Evolutionary conservation across 805 yeast species (phyloP), one percentile per base, ranked within the genome.

Genomic region (Starmerella floricola): DNA sequence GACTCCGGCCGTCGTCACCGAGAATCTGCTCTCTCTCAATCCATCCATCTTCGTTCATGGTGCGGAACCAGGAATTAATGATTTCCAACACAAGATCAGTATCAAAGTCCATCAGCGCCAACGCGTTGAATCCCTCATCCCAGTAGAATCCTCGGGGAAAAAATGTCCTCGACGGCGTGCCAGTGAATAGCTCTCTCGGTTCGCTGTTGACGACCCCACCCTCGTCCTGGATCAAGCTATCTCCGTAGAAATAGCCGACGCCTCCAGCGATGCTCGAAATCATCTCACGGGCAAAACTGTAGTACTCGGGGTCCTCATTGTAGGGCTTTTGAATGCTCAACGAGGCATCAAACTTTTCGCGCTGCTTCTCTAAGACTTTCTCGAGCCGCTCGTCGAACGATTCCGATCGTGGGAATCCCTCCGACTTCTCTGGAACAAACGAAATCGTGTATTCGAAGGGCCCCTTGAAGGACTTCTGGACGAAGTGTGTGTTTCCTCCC

Each of bases 91-190:
- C 83, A 34, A 87, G 65, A 55, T 84, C 94, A 13, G 82, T 69
- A 61, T 91, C 97, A 57, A 79, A 87, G 36, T 79, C 79, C 52
- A 82, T 61, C 30, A 91, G 65, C 6, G 94, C 94, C 31, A 87
- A 65, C 46, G 88, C 66, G 59, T 88, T 95, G 62, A 91, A 91
- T 0, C 98, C 98, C 62, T 91, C 98, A 62, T 91, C 98, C 98
- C 98, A 91, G 57, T 83, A 85, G 56, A 91, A 91, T 0, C 98
- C 98, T 49, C 98, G 71, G 3, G 98, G 97, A 62, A 91, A 91
- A 56, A 83, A 84, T 0, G 94, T 84, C 40, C 98, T 70, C 37
- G 95, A 83, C 2, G 98, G 98, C 27, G 85, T 91, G 18, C 85
- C 68, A 0, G 91, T 73, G 54, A 86, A 83, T 37, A 91, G 62